Conservation (phyloP, 331 rosid genomes). For the Erythrophleum ivorense region DNA sequence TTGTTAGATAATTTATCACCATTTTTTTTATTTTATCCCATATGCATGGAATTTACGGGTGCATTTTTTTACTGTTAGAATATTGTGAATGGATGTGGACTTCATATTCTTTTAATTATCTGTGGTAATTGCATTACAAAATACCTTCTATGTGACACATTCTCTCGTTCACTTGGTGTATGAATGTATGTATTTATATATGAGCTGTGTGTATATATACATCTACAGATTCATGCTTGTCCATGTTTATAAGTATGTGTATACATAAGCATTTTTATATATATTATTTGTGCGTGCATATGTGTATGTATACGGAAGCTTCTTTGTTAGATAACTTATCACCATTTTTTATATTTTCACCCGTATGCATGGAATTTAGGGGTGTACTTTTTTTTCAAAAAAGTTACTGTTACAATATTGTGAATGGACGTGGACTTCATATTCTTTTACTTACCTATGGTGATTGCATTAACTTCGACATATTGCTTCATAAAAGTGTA, state of each 20-base stretch:
- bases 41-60: neutral
- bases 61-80: neutral
- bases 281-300: too few species aligned
- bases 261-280: too few species aligned
- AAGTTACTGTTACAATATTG: too few species aligned
- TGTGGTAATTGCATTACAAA: neutral
- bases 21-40: neutral
- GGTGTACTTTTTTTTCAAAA: neutral
- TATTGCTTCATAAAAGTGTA: neutral
- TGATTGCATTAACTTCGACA: neutral
- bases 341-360: neutral
- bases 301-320: too few species aligned
- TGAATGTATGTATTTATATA: too few species aligned
- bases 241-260: too few species aligned
- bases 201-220: too few species aligned
- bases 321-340: constrained; percentile 11
- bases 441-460: neutral
- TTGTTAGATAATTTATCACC: neutral
- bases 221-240: too few species aligned
- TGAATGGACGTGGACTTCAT: neutral
- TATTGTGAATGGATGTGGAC: neutral
- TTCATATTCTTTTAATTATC: neutral
- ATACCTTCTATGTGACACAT: too few species aligned
- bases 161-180: too few species aligned
- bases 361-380: neutral